phyloP scores from a whole-genome alignment of 2,329 filamentous ascomycete species.

The Blumeria graminis region DNA sequence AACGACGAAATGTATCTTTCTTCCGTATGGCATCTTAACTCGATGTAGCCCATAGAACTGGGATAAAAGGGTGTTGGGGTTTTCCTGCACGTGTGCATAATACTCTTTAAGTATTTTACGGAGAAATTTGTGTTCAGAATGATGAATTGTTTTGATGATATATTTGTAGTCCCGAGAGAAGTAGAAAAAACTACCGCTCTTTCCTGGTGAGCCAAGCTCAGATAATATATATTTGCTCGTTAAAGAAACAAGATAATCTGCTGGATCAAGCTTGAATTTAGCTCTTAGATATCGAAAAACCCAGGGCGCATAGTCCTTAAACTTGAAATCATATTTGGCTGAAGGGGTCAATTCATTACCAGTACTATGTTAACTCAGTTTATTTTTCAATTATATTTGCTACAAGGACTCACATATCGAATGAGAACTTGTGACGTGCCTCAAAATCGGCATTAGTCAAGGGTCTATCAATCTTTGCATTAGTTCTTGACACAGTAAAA shows the following conservation, averaged over 20 bases:
- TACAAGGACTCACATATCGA: slow-evolving; percentile 59
- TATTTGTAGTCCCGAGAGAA: slow-evolving; percentile 99
- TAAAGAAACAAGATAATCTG: slow-evolving; percentile 92
- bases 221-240: slow-evolving; percentile 98
- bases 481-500: slow-evolving; percentile 85
- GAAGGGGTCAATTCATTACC: slow-evolving; percentile 94
- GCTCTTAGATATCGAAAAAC: slow-evolving; percentile 82
- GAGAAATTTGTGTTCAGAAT: slow-evolving; percentile 74
- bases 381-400: neutral
- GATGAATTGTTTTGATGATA: slow-evolving; percentile 99
- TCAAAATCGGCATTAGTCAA: slow-evolving; percentile 82
- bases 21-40: slow-evolving; percentile 93
- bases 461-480: slow-evolving; percentile 83
- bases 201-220: slow-evolving; percentile 86
- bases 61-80: slow-evolving; percentile 88
- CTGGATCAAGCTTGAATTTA: slow-evolving; percentile 78
- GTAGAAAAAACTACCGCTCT: slow-evolving; percentile 98
- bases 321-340: slow-evolving; percentile 99
- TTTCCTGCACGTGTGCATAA: slow-evolving; percentile 74
- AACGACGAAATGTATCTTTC: slow-evolving; percentile 97
- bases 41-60: slow-evolving; percentile 95
- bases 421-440: slow-evolving; percentile 90
- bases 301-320: slow-evolving; percentile 99
- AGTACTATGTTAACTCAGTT: slow-evolving; percentile 32
- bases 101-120: slow-evolving; percentile 73